Percentiles rank a stretch among this genome's conserved stretches.
phyloP scores from a whole-genome alignment of 2,329 filamentous ascomycete species.

The Colletotrichum higginsianum region DNA sequence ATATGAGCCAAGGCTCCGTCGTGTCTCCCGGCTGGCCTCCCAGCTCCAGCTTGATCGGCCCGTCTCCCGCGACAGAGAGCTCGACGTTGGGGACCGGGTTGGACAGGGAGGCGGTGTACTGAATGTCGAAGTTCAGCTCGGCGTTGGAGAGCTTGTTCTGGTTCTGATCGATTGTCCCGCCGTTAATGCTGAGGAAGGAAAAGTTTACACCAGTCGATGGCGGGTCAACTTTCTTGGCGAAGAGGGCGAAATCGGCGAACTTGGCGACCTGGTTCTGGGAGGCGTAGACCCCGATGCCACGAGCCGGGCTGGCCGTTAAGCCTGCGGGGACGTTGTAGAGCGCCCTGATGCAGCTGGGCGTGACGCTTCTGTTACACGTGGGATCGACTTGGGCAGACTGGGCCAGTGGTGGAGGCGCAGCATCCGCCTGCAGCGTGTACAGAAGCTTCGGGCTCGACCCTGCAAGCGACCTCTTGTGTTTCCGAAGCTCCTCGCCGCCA shows the following conservation, averaged over 20 bases:
- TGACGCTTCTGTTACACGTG: constrained; percentile 56
- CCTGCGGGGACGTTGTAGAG: constrained; percentile 60
- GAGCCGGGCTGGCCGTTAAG: constrained; percentile 52
- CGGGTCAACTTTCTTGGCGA: constrained; percentile 68
- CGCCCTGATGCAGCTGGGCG: constrained; percentile 60
- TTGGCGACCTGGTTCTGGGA: constrained; percentile 63
- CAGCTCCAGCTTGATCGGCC: constrained; percentile 41
- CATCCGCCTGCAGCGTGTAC: neutral
- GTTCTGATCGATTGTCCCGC: constrained; percentile 61
- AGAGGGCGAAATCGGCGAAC: constrained; percentile 68
- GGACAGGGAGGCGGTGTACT: constrained; percentile 54
- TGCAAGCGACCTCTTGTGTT: constrained; percentile 9
- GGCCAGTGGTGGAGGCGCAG: neutral
- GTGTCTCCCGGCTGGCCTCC: constrained; percentile 38
- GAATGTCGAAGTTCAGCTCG: constrained; percentile 57
- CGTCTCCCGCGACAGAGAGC: constrained; percentile 51
- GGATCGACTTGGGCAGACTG: constrained; percentile 28
- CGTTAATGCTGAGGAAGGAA: constrained; percentile 69
- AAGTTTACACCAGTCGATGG: constrained; percentile 69
- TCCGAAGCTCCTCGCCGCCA: constrained; percentile 23
- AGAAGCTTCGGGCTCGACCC: neutral
- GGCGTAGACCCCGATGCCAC: constrained; percentile 52
- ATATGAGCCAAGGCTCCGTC: constrained; percentile 78
- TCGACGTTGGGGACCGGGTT: constrained; percentile 53
- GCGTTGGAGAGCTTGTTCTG: constrained; percentile 52